Evolutionary conservation across 202 grass and related monocot genomes (phyloP).

Genomic region (Hordeum pubiflorum): DNA sequence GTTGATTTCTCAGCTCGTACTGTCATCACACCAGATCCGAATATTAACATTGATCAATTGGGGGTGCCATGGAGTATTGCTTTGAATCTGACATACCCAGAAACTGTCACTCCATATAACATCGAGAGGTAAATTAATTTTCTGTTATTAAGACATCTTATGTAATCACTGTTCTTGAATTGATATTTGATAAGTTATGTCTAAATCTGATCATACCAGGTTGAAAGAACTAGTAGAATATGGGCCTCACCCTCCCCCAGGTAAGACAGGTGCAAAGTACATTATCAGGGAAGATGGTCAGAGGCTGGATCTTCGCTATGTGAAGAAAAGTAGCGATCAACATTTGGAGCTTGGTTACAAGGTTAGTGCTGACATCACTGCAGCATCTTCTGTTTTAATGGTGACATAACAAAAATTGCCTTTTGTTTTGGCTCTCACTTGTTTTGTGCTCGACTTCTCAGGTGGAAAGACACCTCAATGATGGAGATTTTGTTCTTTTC

Average conservation of each 20-base stretch:
- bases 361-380: constrained; percentile 21
- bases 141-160: background rate
- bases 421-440: background rate
- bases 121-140: constrained; percentile 66
- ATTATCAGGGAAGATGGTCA: constrained; percentile 97
- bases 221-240: constrained; percentile 97
- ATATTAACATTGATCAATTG: constrained; percentile 92
- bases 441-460: constrained; percentile 31
- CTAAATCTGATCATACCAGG: constrained; percentile 38
- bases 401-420: background rate
- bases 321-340: constrained; percentile 98
- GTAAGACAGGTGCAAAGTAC: constrained; percentile 92
- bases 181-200: background rate
- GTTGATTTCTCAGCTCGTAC: constrained; percentile 97
- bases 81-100: constrained; percentile 88
- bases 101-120: constrained; percentile 96
- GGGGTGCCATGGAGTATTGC: constrained; percentile 99
- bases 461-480: constrained; percentile 88
- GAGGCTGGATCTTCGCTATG: constrained; percentile 87
- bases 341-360: constrained; percentile 97
- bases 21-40: constrained; percentile 89
- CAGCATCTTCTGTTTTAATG: background rate
- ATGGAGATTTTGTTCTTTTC: constrained; percentile 95
- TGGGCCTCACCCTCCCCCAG: constrained; percentile 89
- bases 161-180: background rate